These are phyloP conservation scores for Haplographium delicatum DNA, from an alignment of 495 filamentous ascomycete species.

Conservation along the genomic window DNA sequence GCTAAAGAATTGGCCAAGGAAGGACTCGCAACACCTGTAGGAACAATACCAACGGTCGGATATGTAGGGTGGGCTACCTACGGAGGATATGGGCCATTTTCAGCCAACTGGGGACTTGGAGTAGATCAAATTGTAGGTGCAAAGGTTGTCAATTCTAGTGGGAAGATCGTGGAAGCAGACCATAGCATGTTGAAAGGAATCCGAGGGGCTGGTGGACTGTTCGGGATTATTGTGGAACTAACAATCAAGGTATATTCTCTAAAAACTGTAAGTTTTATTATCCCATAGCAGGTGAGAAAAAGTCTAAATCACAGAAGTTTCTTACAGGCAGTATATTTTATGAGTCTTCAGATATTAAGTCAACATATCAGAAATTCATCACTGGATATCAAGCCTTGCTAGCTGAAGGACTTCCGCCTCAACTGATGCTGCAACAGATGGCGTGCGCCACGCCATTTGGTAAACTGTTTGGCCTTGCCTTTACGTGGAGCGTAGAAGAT, in stretches of 20 bases:
- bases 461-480: conserved; percentile 20
- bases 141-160: conserved; percentile 32
- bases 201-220: conserved; percentile 34
- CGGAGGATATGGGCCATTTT: conserved; percentile 36
- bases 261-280: conserved; percentile 25
- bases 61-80: conserved; percentile 35
- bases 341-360: conserved; percentile 25
- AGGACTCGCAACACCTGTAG: conserved; percentile 29
- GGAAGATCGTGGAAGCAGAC: conserved; percentile 31
- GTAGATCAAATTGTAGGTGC: conserved; percentile 37
- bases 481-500: conserved; percentile 31
- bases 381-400: conserved; percentile 20
- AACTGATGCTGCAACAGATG: conserved; percentile 28
- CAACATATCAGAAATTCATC: conserved; percentile 25
- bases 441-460: conserved; percentile 26
- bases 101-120: conserved; percentile 30
- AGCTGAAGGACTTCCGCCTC: conserved; percentile 22
- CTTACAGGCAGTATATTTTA: conserved; percentile 33
- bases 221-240: conserved; percentile 37
- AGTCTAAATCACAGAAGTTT: conserved; percentile 18
- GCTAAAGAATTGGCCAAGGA: conserved; percentile 24
- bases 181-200: conserved; percentile 32
- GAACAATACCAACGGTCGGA: conserved; percentile 28
- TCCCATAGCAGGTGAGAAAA: neutral
- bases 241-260: conserved; percentile 24